phyloP scores from a whole-genome alignment of 179 eudicot species.

The Heliamphora pulchella region DNA sequence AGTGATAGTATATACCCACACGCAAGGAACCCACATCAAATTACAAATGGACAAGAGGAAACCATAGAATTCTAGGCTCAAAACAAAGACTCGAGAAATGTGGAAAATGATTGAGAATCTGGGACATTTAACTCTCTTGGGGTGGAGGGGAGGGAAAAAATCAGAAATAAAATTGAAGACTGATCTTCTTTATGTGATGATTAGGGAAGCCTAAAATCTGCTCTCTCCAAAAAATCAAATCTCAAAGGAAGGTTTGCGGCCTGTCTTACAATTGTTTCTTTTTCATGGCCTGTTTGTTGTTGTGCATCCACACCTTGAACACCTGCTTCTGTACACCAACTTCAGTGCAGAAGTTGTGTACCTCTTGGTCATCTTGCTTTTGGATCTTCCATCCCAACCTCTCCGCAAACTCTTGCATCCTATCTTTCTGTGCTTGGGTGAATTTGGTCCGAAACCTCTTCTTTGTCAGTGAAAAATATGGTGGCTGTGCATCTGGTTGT shows the following conservation, averaged over 20 bases:
- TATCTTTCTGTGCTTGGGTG: constrained; percentile 54
- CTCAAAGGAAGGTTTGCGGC: background rate
- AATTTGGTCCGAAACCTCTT: constrained; percentile 75
- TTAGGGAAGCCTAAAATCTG: constrained; percentile 1
- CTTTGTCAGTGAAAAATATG: constrained; percentile 21
- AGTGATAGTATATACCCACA: no score
- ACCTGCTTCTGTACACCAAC: constrained; percentile 56
- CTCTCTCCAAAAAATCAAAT: background rate
- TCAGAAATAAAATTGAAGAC: no score
- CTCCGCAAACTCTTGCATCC: constrained; percentile 58
- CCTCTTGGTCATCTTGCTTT: constrained; percentile 45
- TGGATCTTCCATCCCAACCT: constrained; percentile 63
- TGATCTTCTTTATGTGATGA: background rate
- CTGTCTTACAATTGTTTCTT: constrained; percentile 30
- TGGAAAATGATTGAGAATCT: background rate
- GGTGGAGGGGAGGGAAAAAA: no score
- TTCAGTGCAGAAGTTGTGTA: constrained; percentile 43
- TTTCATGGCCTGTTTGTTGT: constrained; percentile 53
- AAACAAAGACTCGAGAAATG: background rate
- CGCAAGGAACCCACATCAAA: background rate
- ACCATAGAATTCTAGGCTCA: background rate
- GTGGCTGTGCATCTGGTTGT: constrained; percentile 11
- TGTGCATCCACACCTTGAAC: constrained; percentile 90
- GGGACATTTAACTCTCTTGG: no score
- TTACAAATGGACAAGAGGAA: background rate